Percentiles rank a stretch among this genome's conserved stretches.
These are phyloP conservation scores for Heliocybe sulcata DNA, from an alignment of 1,284 basidiomycete species.

Conservation along the genomic window DNA sequence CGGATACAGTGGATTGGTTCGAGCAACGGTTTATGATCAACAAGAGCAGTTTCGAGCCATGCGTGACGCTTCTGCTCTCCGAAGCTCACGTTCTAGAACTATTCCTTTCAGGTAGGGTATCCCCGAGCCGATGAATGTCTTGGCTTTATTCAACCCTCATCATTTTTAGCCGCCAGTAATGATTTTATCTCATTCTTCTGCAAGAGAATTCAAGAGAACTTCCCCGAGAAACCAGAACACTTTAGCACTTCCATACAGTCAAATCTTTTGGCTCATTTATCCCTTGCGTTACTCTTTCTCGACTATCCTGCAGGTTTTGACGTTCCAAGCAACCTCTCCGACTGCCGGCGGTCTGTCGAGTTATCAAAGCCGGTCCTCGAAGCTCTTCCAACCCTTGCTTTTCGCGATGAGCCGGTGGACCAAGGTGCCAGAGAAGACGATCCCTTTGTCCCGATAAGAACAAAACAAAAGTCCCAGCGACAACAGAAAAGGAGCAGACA, in stretches of 20 bases:
- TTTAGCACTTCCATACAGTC: slow-evolving; percentile 12
- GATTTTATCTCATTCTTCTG: neutral
- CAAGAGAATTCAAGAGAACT: neutral
- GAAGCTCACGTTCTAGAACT: neutral
- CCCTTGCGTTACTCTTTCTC: slow-evolving; percentile 9
- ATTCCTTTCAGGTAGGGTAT: neutral
- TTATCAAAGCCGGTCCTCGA: slow-evolving; percentile 7
- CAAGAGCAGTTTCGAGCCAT: neutral
- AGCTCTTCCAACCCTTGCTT: slow-evolving; percentile 4
- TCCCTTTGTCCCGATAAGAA: neutral
- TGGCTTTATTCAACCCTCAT: neutral
- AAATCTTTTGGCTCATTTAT: slow-evolving; percentile 24
- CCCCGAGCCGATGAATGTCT: neutral
- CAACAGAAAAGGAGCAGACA: slow-evolving; percentile 19
- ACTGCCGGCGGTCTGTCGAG: slow-evolving; percentile 7
- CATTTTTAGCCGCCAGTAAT: neutral
- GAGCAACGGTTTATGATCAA: neutral
- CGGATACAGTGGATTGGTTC: neutral
- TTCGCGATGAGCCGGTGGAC: slow-evolving; percentile 1
- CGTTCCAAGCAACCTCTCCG: neutral
- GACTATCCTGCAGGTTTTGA: slow-evolving; percentile 4
- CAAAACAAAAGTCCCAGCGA: neutral
- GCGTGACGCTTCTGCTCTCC: neutral
- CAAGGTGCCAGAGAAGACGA: neutral
- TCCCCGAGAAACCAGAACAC: neutral